A percentile compares a stretch with the other conserved stretches of the same genome.
These are phyloP conservation scores for Fusarium cyanostomum DNA, from an alignment of 2,329 filamentous ascomycete species.

Conservation along the genomic window DNA sequence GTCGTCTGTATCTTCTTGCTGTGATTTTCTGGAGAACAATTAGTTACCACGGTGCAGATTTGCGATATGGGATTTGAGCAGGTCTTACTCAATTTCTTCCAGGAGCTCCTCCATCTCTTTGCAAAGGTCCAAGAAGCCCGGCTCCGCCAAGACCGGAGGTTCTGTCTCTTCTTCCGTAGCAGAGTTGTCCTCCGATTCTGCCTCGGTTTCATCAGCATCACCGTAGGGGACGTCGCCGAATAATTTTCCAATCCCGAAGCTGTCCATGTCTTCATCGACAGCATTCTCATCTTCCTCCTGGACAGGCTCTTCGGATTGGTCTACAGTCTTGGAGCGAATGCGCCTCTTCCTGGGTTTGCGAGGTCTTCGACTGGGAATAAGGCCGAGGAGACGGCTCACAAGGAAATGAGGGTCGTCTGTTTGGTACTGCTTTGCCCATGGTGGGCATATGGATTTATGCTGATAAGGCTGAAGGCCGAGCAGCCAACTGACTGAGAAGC, in stretches of 20 bases:
- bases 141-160: constrained; percentile 38
- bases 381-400: constrained; percentile 44
- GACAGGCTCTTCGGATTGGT: constrained; percentile 11
- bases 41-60: constrained; percentile 9
- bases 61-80: no score
- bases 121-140: constrained; percentile 43
- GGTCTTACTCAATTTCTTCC: constrained; percentile 45
- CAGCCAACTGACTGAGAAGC: constrained; percentile 45
- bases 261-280: constrained; percentile 26
- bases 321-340: constrained; percentile 27
- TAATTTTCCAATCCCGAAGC: constrained; percentile 35
- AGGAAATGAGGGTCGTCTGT: constrained; percentile 43
- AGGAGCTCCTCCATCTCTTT: constrained; percentile 41
- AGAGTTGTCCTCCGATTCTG: constrained; percentile 31
- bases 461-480: constrained; percentile 40
- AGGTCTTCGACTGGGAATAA: constrained; percentile 38
- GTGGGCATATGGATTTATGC: constrained; percentile 35
- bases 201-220: constrained; percentile 32
- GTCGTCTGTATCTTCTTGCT: constrained; percentile 28
- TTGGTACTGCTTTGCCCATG: constrained; percentile 40
- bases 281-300: constrained; percentile 19
- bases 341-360: constrained; percentile 35
- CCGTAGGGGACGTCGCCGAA: constrained; percentile 38
- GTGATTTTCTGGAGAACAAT: constrained; percentile 18
- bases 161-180: constrained; percentile 28